phyloP scores from a whole-genome alignment of 371 early-diverging fungal genomes.

The Cokeromyces recurvatus region DNA sequence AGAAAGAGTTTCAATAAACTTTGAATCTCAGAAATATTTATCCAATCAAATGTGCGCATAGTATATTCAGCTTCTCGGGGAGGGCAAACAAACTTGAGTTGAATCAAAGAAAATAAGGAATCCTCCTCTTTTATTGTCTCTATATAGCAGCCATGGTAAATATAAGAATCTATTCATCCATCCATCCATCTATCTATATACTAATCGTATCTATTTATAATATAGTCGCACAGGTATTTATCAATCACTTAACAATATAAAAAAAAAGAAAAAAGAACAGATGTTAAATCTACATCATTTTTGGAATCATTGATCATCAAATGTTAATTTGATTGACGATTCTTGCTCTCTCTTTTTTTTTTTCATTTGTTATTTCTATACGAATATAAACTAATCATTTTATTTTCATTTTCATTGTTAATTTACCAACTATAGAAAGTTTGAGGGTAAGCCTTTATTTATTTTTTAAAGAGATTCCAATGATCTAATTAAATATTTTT shows the following conservation, averaged over 20 bases:
- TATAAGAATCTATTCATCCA: slow-evolving; percentile 18
- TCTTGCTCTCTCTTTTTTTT: neutral
- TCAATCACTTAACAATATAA: too few relatives aligned
- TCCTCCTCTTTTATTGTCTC: slow-evolving; percentile 24
- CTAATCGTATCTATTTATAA: slow-evolving; percentile 2
- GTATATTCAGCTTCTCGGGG: too few relatives aligned
- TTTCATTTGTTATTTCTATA: neutral
- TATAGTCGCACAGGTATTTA: slow-evolving; percentile 23
- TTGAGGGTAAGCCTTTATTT: slow-evolving; percentile 9
- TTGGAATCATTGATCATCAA: too few relatives aligned
- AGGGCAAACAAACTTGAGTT: too few relatives aligned
- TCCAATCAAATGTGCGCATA: too few relatives aligned
- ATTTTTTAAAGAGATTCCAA: too few relatives aligned
- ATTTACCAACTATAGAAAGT: slow-evolving; percentile 7
- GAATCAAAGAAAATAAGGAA: neutral
- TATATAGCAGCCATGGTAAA: slow-evolving; percentile 24
- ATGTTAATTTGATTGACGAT: neutral
- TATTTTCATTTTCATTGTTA: too few relatives aligned
- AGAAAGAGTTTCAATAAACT: too few relatives aligned
- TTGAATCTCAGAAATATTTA: too few relatives aligned
- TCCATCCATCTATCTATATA: slow-evolving; percentile 3
- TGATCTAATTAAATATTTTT: neutral
- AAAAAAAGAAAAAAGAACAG: too few relatives aligned
- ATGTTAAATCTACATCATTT: too few relatives aligned
- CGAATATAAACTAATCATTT: neutral